phyloP scores from a whole-genome alignment of 768 basidiomycete species.

The Hemileccinum rubropunctum region DNA sequence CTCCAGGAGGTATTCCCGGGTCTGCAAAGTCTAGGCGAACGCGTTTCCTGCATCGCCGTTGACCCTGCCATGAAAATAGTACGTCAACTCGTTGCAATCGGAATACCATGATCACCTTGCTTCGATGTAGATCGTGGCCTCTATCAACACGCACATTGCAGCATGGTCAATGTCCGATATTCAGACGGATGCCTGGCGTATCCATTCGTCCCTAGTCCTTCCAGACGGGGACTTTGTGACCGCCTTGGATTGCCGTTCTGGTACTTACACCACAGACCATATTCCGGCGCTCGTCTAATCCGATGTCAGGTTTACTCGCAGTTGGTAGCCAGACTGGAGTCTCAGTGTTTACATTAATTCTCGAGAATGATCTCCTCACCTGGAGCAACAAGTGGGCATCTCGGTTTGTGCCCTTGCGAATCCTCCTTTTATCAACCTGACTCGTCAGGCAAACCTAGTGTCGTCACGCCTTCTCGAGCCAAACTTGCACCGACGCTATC shows the following conservation, averaged over 20 bases:
- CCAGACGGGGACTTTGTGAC: slow-evolving; percentile 54
- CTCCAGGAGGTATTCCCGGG: slow-evolving; percentile 82
- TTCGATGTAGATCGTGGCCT: slow-evolving; percentile 62
- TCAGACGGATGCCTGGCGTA: slow-evolving; percentile 63
- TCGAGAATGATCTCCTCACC: slow-evolving; percentile 79
- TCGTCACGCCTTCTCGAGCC: slow-evolving; percentile 47
- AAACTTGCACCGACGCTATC: slow-evolving; percentile 76
- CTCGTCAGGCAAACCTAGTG: slow-evolving; percentile 33
- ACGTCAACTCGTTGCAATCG: slow-evolving; percentile 32
- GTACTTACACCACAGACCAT: slow-evolving; percentile 36
- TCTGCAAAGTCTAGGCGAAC: slow-evolving; percentile 38
- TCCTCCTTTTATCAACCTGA: slow-evolving; percentile 9
- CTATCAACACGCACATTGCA: slow-evolving; percentile 64
- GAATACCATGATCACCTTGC: slow-evolving; percentile 7
- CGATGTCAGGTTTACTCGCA: slow-evolving; percentile 63
- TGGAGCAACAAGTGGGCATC: slow-evolving; percentile 81
- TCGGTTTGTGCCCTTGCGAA: slow-evolving; percentile 40
- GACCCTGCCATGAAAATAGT: slow-evolving; percentile 83
- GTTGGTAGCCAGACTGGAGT: slow-evolving; percentile 60
- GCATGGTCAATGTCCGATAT: slow-evolving; percentile 76
- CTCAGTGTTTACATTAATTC: slow-evolving; percentile 71
- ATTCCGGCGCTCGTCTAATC: slow-evolving; percentile 23
- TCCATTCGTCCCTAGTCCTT: slow-evolving; percentile 78
- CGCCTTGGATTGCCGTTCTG: slow-evolving; percentile 70
- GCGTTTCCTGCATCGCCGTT: slow-evolving; percentile 61